Base-by-base conservation (phyloP, 1,284 basidiomycete species). In the Irpex lacteus region DNA sequence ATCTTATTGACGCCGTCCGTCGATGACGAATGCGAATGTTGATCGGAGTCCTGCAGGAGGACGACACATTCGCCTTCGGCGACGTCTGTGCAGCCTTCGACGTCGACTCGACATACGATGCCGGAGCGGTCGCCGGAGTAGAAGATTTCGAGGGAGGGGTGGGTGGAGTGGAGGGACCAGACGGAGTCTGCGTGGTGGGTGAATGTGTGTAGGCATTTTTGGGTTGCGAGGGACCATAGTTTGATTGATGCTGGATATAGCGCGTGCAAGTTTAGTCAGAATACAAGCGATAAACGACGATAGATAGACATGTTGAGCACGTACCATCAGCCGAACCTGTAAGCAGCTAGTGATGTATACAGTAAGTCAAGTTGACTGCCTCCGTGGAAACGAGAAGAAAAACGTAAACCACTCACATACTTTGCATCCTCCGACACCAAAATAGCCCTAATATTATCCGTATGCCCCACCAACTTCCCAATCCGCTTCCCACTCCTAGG, bases 111-210 rank as follows among this genome's bases (percentile, higher is more conserved):
- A 75, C 94, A 96, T 0, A 99, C 89, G 63, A 91, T 80, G 1
- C 97, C 98, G 13, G 92, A 88, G 44, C 94, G 87, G 69, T 98
- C 98, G 15, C 97, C 98, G 1, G 96, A 98, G 78, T 98, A 98
- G 80, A 99, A 99, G 1, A 89, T 82, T 73, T 97, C 92, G 59
- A 99, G 83, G 11, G 90, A 88, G 0, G 95, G 93, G 74, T 98
- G 95, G 0, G 87, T 83, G 2, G 95, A 97, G 73, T 87, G 88
- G 1, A 99, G 82, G 0, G 95, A 91, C 97, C 98, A 98, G 38
- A 99, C 95, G 15, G 95, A 96, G 64, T 96, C 95, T 13, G 92
- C 89, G 75, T 99, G 98, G 74, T 98, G 92, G 0, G 92, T 93
- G 78, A 98, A 99, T 0, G 97, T 99, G 72, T 99, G 95, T 13